These are phyloP conservation scores for Cytospora schulzeri DNA, from an alignment of 2,329 filamentous ascomycete genomes.

Conservation along the genomic window DNA sequence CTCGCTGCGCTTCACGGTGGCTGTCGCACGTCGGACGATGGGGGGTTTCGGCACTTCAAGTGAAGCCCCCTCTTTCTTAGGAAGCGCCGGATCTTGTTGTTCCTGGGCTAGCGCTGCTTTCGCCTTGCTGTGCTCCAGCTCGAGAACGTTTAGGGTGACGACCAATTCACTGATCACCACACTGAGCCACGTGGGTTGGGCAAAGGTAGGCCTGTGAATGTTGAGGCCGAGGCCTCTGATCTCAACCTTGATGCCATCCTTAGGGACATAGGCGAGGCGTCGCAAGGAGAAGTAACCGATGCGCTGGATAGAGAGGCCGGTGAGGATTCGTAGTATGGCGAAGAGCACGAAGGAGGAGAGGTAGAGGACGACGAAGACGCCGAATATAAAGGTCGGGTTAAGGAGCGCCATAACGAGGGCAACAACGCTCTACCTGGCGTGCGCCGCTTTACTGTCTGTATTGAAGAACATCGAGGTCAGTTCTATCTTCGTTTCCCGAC, in stretches of 20 bases:
- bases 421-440: constrained; percentile 30
- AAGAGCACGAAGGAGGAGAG: constrained; percentile 91
- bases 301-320: constrained; percentile 92
- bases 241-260: constrained; percentile 88
- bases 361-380: constrained; percentile 82
- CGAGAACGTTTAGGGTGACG: constrained; percentile 76
- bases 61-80: constrained; percentile 29
- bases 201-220: constrained; percentile 91
- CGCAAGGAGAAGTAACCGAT: constrained; percentile 91
- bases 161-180: constrained; percentile 84
- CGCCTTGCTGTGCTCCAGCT: constrained; percentile 57
- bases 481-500: constrained; percentile 10
- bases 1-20: constrained; percentile 57
- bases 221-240: constrained; percentile 86
- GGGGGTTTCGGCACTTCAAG: constrained; percentile 34
- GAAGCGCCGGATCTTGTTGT: constrained; percentile 24
- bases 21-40: constrained; percentile 35
- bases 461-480: constrained; percentile 11
- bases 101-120: constrained; percentile 37
- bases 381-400: constrained; percentile 81
- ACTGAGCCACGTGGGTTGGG: constrained; percentile 95
- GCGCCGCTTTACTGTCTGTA: constrained; percentile 28
- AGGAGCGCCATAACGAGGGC: constrained; percentile 61
- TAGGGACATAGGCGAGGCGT: constrained; percentile 85
- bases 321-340: constrained; percentile 87